phyloP scores from a whole-genome alignment of 2,329 filamentous ascomycete species.

The Aspergillus unguis region DNA sequence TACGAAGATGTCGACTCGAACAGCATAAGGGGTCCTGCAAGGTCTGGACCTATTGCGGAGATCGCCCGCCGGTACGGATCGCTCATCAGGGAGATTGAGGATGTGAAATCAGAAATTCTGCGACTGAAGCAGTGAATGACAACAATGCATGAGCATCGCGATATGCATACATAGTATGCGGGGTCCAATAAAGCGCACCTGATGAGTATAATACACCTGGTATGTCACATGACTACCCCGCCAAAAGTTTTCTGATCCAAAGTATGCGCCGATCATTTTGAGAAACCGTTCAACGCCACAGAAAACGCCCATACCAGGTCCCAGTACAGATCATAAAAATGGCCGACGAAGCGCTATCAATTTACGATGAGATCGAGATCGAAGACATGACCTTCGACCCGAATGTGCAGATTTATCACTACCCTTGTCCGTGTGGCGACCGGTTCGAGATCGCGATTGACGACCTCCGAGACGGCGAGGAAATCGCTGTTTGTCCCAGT shows the following conservation, averaged over 20 bases:
- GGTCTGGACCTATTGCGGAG: slow-evolving; percentile 30
- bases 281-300: not conserved
- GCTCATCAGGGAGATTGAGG: slow-evolving; percentile 38
- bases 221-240: slow-evolving; percentile 28
- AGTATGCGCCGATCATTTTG: slow-evolving; percentile 4
- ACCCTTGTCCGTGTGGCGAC: slow-evolving; percentile 96
- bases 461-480: slow-evolving; percentile 82
- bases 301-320: not conserved
- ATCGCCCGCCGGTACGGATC: slow-evolving; percentile 39
- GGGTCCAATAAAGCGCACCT: not conserved
- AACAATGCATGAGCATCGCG: not conserved
- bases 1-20: slow-evolving; percentile 33
- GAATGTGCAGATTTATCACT: slow-evolving; percentile 82
- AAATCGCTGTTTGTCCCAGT: slow-evolving; percentile 95
- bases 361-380: slow-evolving; percentile 98
- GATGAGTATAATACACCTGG: slow-evolving; percentile 12
- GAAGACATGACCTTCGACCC: slow-evolving; percentile 95
- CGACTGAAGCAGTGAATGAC: slow-evolving; percentile 18
- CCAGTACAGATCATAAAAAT: slow-evolving; percentile 38
- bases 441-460: slow-evolving; percentile 85
- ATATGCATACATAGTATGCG: not conserved
- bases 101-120: slow-evolving; percentile 25
- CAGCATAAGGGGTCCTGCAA: slow-evolving; percentile 2
- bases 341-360: slow-evolving; percentile 64
- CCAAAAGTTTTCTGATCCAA: slow-evolving; percentile 24